Conservation (phyloP, 768 basidiomycete species). For the Boletus coccyginus region DNA sequence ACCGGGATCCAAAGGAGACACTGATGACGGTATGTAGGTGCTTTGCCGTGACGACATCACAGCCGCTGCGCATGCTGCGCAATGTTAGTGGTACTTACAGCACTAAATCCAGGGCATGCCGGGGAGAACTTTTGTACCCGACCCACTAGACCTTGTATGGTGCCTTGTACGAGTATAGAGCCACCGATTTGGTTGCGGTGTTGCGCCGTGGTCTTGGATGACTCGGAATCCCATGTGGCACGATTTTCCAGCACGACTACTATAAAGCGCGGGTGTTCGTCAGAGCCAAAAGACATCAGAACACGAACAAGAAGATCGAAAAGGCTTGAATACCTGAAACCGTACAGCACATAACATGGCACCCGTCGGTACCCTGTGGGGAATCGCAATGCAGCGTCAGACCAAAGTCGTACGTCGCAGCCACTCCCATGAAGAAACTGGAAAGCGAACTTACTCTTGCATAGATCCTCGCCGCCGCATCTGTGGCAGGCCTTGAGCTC, state of each 20-base stretch:
- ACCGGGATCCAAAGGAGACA: too few relatives aligned
- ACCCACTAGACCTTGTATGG: too few relatives aligned
- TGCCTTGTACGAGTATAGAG: background rate
- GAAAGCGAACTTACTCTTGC: background rate
- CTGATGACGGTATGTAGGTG: too few relatives aligned
- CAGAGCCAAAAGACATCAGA: background rate
- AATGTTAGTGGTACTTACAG: too few relatives aligned
- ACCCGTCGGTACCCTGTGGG: slow-evolving; percentile 27
- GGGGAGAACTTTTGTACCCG: too few relatives aligned
- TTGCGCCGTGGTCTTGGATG: background rate
- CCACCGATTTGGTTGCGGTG: too few relatives aligned
- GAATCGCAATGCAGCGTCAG: slow-evolving; percentile 23
- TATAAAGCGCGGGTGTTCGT: slow-evolving; percentile 9
- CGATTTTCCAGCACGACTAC: background rate
- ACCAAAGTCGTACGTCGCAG: slow-evolving; percentile 25
- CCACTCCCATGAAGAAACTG: background rate
- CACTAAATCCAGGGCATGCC: too few relatives aligned
- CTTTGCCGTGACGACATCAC: too few relatives aligned
- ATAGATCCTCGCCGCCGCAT: slow-evolving; percentile 26
- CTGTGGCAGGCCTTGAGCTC: slow-evolving; percentile 24
- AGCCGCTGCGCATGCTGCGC: too few relatives aligned
- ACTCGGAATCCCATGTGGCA: background rate
- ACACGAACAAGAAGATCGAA: background rate
- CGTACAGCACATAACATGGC: slow-evolving; percentile 14
- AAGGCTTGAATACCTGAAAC: background rate